A percentile compares a stretch with the other conserved stretches of the same genome.
Conservation (phyloP, 2,329 filamentous ascomycete genomes). For the Diplodia seriata region DNA sequence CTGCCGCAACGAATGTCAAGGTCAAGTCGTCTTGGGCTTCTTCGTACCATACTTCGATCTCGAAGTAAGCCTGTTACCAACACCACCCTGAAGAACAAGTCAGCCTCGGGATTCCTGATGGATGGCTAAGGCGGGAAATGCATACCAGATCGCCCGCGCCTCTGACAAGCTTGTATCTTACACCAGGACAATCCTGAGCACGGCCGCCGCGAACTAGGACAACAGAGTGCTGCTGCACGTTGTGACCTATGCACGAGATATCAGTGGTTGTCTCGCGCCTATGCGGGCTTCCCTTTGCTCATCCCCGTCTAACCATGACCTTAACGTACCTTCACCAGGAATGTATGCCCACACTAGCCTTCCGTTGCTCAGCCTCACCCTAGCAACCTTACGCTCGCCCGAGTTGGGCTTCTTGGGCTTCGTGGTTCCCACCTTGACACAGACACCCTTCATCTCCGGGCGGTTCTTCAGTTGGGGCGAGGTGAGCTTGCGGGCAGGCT, state of each 20-base stretch:
- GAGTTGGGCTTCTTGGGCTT: slow-evolving; percentile 99
- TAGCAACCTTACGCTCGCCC: slow-evolving; percentile 92
- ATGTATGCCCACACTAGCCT: slow-evolving; percentile 92
- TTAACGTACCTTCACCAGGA: slow-evolving; percentile 78
- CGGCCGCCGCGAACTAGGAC: slow-evolving; percentile 93
- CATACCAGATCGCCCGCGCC: slow-evolving; percentile 91
- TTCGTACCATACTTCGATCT: slow-evolving; percentile 98
- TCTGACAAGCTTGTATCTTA: slow-evolving; percentile 91
- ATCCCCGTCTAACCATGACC: neutral
- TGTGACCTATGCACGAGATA: slow-evolving; percentile 68
- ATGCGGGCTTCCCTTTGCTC: neutral
- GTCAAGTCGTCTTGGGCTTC: slow-evolving; percentile 77
- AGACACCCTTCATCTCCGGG: slow-evolving; percentile 93
- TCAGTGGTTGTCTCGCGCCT: slow-evolving; percentile 20
- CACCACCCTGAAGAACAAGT: slow-evolving; percentile 73
- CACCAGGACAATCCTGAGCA: slow-evolving; percentile 97
- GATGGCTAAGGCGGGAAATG: slow-evolving; percentile 37
- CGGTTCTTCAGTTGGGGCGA: slow-evolving; percentile 82
- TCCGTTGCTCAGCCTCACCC: slow-evolving; percentile 86
- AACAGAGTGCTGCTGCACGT: slow-evolving; percentile 98
- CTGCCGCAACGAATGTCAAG: neutral
- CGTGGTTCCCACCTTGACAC: slow-evolving; percentile 89
- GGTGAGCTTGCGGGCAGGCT: slow-evolving; percentile 82
- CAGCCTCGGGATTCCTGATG: slow-evolving; percentile 35
- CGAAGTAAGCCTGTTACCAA: slow-evolving; percentile 80